Conservation (phyloP, 2,329 filamentous ascomycete species). For the Alternaria postmessia region DNA sequence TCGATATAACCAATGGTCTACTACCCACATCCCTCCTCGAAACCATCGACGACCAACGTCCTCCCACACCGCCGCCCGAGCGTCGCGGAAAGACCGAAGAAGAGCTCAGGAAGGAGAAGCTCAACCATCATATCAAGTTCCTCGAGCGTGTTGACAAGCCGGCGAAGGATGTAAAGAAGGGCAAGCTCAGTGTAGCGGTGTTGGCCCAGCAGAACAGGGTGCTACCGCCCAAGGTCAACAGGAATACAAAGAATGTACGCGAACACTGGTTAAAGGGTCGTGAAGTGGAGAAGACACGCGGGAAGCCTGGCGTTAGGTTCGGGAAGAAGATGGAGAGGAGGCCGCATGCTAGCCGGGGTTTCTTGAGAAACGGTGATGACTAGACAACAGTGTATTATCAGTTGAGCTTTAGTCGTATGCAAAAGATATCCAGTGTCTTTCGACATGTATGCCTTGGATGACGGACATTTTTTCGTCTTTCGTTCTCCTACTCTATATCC, state of each 20-base stretch:
- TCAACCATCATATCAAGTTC: slow-evolving; percentile 59
- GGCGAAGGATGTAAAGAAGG: slow-evolving; percentile 60
- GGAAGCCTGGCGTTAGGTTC: slow-evolving; percentile 23
- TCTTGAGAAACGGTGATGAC: slow-evolving; percentile 41
- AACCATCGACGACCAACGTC: slow-evolving; percentile 54
- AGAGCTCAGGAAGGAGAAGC: slow-evolving; percentile 54
- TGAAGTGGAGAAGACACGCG: slow-evolving; percentile 39
- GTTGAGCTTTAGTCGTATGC: neutral
- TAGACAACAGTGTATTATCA: slow-evolving; percentile 9
- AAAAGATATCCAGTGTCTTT: slow-evolving; percentile 1
- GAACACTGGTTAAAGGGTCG: slow-evolving; percentile 56
- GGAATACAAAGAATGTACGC: slow-evolving; percentile 42
- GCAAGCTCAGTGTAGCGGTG: slow-evolving; percentile 60
- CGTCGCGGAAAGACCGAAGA: slow-evolving; percentile 29
- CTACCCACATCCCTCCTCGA: slow-evolving; percentile 62
- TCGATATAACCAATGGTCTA: slow-evolving; percentile 56
- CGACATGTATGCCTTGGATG: neutral
- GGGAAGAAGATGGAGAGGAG: slow-evolving; percentile 44
- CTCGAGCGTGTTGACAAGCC: slow-evolving; percentile 58
- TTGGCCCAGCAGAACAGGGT: slow-evolving; percentile 54
- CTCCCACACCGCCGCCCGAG: slow-evolving; percentile 54
- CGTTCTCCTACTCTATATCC: neutral
- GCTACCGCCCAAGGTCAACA: slow-evolving; percentile 55
- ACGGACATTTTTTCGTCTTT: neutral
- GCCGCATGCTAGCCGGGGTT: slow-evolving; percentile 38